phyloP scores from a whole-genome alignment of 2,329 filamentous ascomycete species.

The Fusarium sp. region DNA sequence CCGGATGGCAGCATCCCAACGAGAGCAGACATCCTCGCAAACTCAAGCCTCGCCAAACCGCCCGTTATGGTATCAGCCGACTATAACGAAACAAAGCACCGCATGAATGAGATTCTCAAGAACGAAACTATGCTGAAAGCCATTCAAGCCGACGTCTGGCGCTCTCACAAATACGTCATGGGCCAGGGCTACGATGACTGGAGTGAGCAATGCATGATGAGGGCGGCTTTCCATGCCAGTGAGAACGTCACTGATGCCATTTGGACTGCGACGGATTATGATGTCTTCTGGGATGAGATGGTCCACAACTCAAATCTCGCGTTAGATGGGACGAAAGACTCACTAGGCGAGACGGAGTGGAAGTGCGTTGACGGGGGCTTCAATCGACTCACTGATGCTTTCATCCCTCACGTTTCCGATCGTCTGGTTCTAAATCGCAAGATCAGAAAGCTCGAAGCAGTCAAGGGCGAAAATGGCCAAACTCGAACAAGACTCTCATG shows the following conservation, averaged over 20 bases:
- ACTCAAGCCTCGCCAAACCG: background rate
- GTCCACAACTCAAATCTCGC: slow-evolving; percentile 22
- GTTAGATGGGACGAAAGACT: slow-evolving; percentile 1
- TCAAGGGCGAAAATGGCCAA: background rate
- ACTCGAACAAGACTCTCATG: slow-evolving; percentile 43
- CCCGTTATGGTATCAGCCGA: background rate
- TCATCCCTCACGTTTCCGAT: background rate
- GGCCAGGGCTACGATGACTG: background rate
- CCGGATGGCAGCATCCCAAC: background rate
- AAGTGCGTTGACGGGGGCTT: slow-evolving; percentile 19
- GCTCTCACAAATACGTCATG: slow-evolving; percentile 9
- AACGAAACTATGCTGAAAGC: slow-evolving; percentile 14
- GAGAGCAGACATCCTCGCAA: background rate
- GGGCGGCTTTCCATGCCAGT: background rate
- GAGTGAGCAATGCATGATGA: slow-evolving; percentile 21
- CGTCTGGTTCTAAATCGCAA: background rate
- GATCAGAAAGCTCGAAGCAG: background rate
- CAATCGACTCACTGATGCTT: background rate
- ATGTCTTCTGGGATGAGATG: slow-evolving; percentile 26
- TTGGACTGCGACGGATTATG: slow-evolving; percentile 17
- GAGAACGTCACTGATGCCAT: slow-evolving; percentile 10
- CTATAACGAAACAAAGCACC: slow-evolving; percentile 11
- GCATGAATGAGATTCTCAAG: slow-evolving; percentile 26
- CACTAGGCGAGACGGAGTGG: slow-evolving; percentile 15
- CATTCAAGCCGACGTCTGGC: slow-evolving; percentile 13